A percentile compares a stretch with the other conserved stretches of the same genome.
Conservation (phyloP, 805 yeast genomes). For the Candida vaughaniae region DNA sequence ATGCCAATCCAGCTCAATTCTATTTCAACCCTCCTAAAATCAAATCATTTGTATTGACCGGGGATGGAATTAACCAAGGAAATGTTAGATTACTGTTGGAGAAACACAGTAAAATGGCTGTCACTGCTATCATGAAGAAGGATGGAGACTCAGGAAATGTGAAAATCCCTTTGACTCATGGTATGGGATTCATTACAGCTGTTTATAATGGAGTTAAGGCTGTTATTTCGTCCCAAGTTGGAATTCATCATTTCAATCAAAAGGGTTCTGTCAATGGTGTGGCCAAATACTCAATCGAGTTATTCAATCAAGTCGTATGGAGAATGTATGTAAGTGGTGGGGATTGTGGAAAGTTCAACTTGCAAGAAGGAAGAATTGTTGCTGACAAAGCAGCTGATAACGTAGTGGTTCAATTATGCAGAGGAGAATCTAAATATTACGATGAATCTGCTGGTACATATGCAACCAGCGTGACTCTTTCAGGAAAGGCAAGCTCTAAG, state of each 20-base stretch:
- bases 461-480: slow-evolving; percentile 20
- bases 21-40: slow-evolving; percentile 69
- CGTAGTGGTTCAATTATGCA: slow-evolving; percentile 58
- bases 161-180: slow-evolving; percentile 63
- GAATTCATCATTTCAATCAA: slow-evolving; percentile 51
- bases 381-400: slow-evolving; percentile 40
- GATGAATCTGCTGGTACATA: slow-evolving; percentile 36
- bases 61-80: slow-evolving; percentile 20
- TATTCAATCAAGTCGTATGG: slow-evolving; percentile 67
- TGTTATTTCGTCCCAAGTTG: slow-evolving; percentile 58
- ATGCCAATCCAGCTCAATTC: slow-evolving; percentile 51
- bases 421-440: slow-evolving; percentile 39
- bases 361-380: slow-evolving; percentile 41
- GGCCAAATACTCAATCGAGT: slow-evolving; percentile 49
- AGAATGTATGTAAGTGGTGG: slow-evolving; percentile 52
- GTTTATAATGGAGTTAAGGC: slow-evolving; percentile 55
- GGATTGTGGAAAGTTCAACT: slow-evolving; percentile 15
- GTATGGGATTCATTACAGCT: slow-evolving; percentile 75
- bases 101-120: slow-evolving; percentile 32
- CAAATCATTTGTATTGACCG: slow-evolving; percentile 53
- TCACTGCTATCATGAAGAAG: slow-evolving; percentile 18
- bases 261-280: slow-evolving; percentile 36
- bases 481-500: slow-evolving; percentile 12
- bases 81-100: slow-evolving; percentile 20
- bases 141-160: slow-evolving; percentile 22